A percentile compares a stretch with the other conserved stretches of the same genome.
phyloP scores from a whole-genome alignment of 202 grass and related monocot genomes.

The Schoenoplectus tabernaemontani region DNA sequence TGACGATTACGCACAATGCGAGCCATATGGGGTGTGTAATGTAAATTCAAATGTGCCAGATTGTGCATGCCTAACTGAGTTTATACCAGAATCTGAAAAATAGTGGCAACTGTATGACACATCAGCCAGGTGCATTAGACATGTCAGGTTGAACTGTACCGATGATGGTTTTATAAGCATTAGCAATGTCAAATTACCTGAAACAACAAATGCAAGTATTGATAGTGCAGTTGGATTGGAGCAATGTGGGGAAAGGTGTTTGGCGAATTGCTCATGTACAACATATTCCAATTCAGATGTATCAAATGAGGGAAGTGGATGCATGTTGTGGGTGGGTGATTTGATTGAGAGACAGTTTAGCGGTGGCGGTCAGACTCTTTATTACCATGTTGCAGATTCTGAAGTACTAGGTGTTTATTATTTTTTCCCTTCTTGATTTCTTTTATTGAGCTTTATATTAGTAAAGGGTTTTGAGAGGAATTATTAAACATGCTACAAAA shows the following conservation, averaged over 20 bases:
- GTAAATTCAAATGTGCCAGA: neutral
- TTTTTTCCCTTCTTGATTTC: neutral
- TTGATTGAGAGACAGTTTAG: constrained; percentile 48
- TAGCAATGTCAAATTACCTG: constrained; percentile 45
- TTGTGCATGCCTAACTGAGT: constrained; percentile 47
- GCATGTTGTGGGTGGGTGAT: constrained; percentile 47
- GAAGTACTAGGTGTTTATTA: constrained; percentile 43
- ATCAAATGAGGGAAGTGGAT: constrained; percentile 39
- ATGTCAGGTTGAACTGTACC: constrained; percentile 41
- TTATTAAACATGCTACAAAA: neutral
- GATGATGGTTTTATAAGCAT: constrained; percentile 49
- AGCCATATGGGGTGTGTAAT: constrained; percentile 54
- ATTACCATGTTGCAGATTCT: constrained; percentile 52
- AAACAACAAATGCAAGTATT: constrained; percentile 46
- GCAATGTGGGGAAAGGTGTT: constrained; percentile 48
- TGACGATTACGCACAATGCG: constrained; percentile 43
- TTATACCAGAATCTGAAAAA: constrained; percentile 34
- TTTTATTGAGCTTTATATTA: neutral
- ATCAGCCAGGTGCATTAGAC: constrained; percentile 46
- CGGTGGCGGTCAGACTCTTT: constrained; percentile 38
- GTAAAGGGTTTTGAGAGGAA: neutral
- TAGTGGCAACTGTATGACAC: constrained; percentile 53
- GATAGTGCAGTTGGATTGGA: constrained; percentile 33
- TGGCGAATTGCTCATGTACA: constrained; percentile 55
- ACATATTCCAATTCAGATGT: constrained; percentile 47